Evolutionary conservation across 2,329 filamentous ascomycete genomes (phyloP).

Genomic region (Aureobasidium sp.): DNA sequence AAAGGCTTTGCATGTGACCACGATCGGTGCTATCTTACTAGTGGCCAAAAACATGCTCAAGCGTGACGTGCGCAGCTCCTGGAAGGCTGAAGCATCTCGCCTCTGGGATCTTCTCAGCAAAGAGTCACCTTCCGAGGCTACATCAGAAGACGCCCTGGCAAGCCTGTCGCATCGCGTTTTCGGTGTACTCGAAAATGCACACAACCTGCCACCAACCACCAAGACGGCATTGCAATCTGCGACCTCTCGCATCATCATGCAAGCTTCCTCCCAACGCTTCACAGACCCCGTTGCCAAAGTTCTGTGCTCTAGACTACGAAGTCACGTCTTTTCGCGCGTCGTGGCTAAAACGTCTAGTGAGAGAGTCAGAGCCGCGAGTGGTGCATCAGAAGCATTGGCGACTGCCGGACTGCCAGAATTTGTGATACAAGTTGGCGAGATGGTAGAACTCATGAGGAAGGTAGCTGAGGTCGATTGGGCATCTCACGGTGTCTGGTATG

Average conservation of each 20-base stretch:
- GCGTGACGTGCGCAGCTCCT: constrained; percentile 68
- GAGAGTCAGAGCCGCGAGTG: constrained; percentile 61
- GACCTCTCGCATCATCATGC: constrained; percentile 44
- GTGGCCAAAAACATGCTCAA: constrained; percentile 80
- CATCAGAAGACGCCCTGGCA: constrained; percentile 15
- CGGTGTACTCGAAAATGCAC: constrained; percentile 42
- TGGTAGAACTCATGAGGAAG: constrained; percentile 60
- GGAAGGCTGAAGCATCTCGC: constrained; percentile 67
- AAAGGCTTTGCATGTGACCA: constrained; percentile 59
- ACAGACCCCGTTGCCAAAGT: constrained; percentile 58
- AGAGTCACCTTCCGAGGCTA: constrained; percentile 3
- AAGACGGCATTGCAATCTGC: constrained; percentile 38
- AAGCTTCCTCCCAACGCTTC: constrained; percentile 40
- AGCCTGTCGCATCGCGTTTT: constrained; percentile 38
- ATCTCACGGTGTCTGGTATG: constrained; percentile 64
- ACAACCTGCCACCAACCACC: constrained; percentile 43
- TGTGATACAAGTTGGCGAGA: constrained; percentile 58
- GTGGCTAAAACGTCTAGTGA: constrained; percentile 61
- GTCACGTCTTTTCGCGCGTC: constrained; percentile 59
- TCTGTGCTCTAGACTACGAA: constrained; percentile 58
- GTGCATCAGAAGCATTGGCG: constrained; percentile 62
- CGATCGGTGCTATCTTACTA: constrained; percentile 65
- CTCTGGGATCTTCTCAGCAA: constrained; percentile 60
- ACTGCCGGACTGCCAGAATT: constrained; percentile 67
- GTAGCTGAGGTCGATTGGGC: constrained; percentile 61